phyloP scores from a whole-genome alignment of 176 grass and related monocot species.

The Oryza longistaminata region DNA sequence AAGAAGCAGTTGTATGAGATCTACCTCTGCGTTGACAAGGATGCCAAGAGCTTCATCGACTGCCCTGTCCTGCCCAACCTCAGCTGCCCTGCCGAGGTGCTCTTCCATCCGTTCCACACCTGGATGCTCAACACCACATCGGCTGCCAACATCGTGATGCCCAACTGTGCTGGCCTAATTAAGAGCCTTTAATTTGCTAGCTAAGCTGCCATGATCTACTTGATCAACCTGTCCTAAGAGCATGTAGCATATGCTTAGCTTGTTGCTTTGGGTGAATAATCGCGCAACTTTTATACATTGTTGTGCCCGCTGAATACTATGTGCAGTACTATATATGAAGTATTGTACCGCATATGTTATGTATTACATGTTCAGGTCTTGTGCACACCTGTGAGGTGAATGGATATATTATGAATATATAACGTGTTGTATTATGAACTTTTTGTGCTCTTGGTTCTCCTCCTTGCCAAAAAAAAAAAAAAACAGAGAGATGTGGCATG shows the following conservation, averaged over 20 bases:
- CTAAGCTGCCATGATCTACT: no score
- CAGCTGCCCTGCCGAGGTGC: conserved; percentile 4
- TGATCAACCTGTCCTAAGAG: no score
- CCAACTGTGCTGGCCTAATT: background rate
- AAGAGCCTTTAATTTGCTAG: no score
- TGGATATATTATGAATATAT: background rate
- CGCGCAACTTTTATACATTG: background rate
- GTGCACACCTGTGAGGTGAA: background rate
- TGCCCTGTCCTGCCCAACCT: conserved; percentile 40
- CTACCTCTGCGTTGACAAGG: conserved; percentile 45
- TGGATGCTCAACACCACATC: conserved; percentile 49
- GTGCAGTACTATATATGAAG: background rate
- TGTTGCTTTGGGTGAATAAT: background rate
- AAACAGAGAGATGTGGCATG: no score
- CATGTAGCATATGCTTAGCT: no score
- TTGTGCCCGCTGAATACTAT: background rate
- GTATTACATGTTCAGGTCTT: background rate
- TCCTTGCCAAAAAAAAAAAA: no score
- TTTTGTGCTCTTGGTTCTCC: no score
- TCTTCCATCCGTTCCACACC: conserved; percentile 42
- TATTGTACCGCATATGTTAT: background rate
- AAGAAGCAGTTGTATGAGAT: conserved; percentile 45
- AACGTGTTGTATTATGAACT: background rate
- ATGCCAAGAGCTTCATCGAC: conserved; percentile 38
- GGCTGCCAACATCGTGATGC: conserved; percentile 1